A percentile compares a stretch with the other conserved stretches of the same genome.
phyloP scores from a whole-genome alignment of 306 rosid species.

The Amphicarpaea edgeworthii region DNA sequence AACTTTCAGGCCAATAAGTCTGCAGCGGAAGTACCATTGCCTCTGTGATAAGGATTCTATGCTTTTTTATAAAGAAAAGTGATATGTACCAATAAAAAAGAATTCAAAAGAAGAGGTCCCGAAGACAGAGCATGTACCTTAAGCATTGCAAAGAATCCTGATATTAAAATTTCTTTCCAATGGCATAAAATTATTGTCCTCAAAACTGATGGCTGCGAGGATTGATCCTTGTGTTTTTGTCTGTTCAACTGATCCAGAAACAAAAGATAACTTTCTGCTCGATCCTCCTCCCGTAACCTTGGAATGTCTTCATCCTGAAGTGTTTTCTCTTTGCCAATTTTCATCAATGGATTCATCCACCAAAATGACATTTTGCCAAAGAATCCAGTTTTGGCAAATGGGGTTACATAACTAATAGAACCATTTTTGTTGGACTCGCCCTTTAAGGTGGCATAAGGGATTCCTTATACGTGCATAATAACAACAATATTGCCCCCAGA shows the following conservation, averaged over 20 bases:
- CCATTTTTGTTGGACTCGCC: slow-evolving; percentile 47
- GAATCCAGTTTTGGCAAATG: slow-evolving; percentile 63
- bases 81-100: slow-evolving; percentile 63
- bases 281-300: slow-evolving; percentile 28
- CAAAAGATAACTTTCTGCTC: too few species aligned
- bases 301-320: slow-evolving; percentile 69
- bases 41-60: slow-evolving; percentile 72
- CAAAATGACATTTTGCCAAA: slow-evolving; percentile 57
- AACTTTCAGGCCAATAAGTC: slow-evolving; percentile 56
- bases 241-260: slow-evolving; percentile 40
- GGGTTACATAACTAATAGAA: slow-evolving; percentile 45
- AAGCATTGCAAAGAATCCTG: slow-evolving; percentile 70
- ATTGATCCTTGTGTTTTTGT: slow-evolving; percentile 46
- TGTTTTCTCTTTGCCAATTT: slow-evolving; percentile 62
- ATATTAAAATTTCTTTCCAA: slow-evolving; percentile 60
- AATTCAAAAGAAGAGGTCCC: slow-evolving; percentile 74
- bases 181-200: slow-evolving; percentile 61
- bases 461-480: slow-evolving; percentile 51
- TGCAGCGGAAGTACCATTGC: slow-evolving; percentile 71
- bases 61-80: slow-evolving; percentile 57
- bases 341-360: slow-evolving; percentile 80
- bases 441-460: slow-evolving; percentile 53
- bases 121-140: slow-evolving; percentile 60
- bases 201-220: slow-evolving; percentile 56
- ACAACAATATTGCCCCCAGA: slow-evolving; percentile 36